Evolutionary conservation across 768 basidiomycete genomes (phyloP).

Genomic region (Lactifluus volemus): DNA sequence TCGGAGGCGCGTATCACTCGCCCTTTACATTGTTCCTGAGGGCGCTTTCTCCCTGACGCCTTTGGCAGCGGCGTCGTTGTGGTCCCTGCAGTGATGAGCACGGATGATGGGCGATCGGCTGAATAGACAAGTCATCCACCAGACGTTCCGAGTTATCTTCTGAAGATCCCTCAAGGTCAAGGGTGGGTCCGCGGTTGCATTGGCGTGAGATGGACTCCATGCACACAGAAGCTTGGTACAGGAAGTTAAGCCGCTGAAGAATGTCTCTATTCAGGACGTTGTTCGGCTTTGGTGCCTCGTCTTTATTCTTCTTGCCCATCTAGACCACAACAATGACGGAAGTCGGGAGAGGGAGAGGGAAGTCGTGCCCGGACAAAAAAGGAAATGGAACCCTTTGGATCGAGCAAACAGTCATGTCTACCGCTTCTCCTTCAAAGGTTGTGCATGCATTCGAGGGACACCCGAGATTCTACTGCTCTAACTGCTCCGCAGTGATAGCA

Average conservation of each 20-base stretch:
- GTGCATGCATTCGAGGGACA: slow-evolving; percentile 54
- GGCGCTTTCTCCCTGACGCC: not conserved
- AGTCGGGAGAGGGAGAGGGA: not conserved
- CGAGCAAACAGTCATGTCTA: not conserved
- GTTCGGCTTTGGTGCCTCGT: slow-evolving; percentile 47
- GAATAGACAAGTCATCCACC: not conserved
- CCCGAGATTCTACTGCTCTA: slow-evolving; percentile 59
- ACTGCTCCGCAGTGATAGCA: slow-evolving; percentile 65
- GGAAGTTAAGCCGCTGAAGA: slow-evolving; percentile 75
- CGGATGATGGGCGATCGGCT: not conserved
- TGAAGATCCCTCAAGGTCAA: not conserved
- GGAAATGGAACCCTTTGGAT: not conserved
- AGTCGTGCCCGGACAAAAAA: not conserved
- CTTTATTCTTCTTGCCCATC: slow-evolving; percentile 62
- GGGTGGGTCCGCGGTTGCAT: not conserved
- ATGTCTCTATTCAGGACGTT: slow-evolving; percentile 62
- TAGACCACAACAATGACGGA: too few relatives aligned
- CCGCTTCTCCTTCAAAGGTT: slow-evolving; percentile 34
- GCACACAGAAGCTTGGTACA: slow-evolving; percentile 73
- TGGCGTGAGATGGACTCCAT: slow-evolving; percentile 33
- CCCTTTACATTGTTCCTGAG: slow-evolving; percentile 18
- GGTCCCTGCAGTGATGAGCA: not conserved
- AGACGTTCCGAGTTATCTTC: not conserved
- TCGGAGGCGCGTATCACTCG: slow-evolving; percentile 33
- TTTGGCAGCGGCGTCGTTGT: not conserved